Base-by-base conservation (phyloP, 495 filamentous ascomycete species). In the Hyaloscypha variabilis region DNA sequence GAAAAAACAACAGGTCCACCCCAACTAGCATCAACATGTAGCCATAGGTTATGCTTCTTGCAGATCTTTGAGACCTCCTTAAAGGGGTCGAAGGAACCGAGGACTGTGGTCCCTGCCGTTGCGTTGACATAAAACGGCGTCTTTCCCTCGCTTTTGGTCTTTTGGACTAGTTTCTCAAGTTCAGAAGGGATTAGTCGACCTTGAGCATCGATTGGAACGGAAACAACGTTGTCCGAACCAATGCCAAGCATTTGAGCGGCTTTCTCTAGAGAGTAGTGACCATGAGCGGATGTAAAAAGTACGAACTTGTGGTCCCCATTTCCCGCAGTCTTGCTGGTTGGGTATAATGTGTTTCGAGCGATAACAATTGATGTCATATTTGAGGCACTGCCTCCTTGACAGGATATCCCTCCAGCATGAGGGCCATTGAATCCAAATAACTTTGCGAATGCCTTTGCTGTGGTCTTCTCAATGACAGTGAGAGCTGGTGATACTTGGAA, bases 91-190 rank as follows among this genome's bases (percentile, higher is more conserved):
- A 90, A 99, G 17, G 91, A 92, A 23, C 94, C 95, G 64, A 94
- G 77, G 11, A 97, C 95, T 3, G 95, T 99, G 19, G 95, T 97
- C 23, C 94, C 94, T 4, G 95, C 94, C 1, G 94, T 97, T 5
- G 94, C 90, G 72, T 97, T 97, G 72, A 97, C 92, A 77, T 94
- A 99, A 70, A 99, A 91, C 0, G 95, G 94, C 6, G 90, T 94
- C 61, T 84, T 83, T 46, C 90, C 90, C 69, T 87, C 81, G 13
- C 68, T 66, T 62, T 85, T 81, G 24, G 89, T 85, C 63, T 81
- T 79, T 17, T 79, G 46, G 26, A 97, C 79, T 19, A 85, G 76
- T 0, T 78, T 77, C 42, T 89, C 84, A 14, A 98, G 81, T 36
- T 86, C 88, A 0, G 78, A 64, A 1, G 88, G 79, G 36, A 85